Evolutionary conservation across 192 early-diverging fungal genomes (phyloP).

Genomic region (Coemansia biformis): DNA sequence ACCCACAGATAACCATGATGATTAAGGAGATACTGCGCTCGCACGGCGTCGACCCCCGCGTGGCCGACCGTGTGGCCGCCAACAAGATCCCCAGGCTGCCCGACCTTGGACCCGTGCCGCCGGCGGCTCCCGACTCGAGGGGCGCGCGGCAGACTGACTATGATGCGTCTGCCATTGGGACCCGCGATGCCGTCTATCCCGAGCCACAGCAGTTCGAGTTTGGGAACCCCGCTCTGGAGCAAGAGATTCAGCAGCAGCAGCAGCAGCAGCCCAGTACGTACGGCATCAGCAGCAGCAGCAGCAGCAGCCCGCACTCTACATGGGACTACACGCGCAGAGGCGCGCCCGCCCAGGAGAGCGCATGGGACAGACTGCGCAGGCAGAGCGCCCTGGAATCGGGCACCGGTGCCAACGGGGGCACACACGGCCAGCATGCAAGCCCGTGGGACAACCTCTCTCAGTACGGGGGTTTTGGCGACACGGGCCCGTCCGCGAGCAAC

Average conservation of each 20-base stretch:
- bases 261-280: neutral
- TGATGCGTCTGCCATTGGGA: neutral
- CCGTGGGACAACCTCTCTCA: constrained; percentile 18
- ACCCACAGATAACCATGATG: constrained; percentile 31
- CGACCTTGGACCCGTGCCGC: constrained; percentile 18
- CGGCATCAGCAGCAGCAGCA: too few species aligned
- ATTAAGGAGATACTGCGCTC: constrained; percentile 31
- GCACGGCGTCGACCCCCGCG: constrained; percentile 21
- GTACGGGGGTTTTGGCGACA: constrained; percentile 3
- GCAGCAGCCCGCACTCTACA: constrained; percentile 6
- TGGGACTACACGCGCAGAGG: constrained; percentile 29
- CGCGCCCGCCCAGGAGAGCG: constrained; percentile 1
- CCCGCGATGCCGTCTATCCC: neutral
- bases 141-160: constrained; percentile 7
- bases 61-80: constrained; percentile 13
- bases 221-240: constrained; percentile 8
- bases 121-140: constrained; percentile 9
- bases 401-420: constrained; percentile 1
- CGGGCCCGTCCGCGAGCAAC: constrained; percentile 4
- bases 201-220: constrained; percentile 5
- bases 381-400: constrained; percentile 6
- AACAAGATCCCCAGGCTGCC: constrained; percentile 2
- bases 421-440: constrained; percentile 5
- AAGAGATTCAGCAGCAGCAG: neutral
- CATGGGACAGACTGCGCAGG: constrained; percentile 31